phyloP scores from a whole-genome alignment of 73 alveolate genomes.

The Paramecium caudatum region DNA sequence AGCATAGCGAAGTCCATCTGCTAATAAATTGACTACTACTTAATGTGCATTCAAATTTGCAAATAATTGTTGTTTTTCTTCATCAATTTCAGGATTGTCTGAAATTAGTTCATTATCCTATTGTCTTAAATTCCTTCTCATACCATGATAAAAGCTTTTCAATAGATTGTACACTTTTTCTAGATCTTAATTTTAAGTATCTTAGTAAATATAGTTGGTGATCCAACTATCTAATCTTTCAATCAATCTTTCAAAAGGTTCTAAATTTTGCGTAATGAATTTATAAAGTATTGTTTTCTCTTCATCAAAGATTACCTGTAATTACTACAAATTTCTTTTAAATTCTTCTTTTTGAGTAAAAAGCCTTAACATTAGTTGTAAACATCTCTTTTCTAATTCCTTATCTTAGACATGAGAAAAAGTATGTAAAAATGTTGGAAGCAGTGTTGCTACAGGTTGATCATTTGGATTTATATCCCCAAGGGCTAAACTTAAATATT shows the following conservation, averaged over 20 bases:
- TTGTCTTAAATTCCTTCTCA: slow-evolving; percentile 12
- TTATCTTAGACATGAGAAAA: slow-evolving; percentile 67
- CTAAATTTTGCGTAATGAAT: slow-evolving; percentile 19
- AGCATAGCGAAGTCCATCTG: slow-evolving; percentile 49
- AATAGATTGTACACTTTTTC: background rate
- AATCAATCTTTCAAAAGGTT: background rate
- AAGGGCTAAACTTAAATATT: slow-evolving; percentile 43
- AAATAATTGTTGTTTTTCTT: slow-evolving; percentile 66
- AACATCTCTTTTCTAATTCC: slow-evolving; percentile 69
- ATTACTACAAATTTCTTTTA: slow-evolving; percentile 1
- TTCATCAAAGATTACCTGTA: slow-evolving; percentile 69
- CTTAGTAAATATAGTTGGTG: background rate
- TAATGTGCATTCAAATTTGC: slow-evolving; percentile 57
- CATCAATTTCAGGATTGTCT: slow-evolving; percentile 40
- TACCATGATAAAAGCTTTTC: slow-evolving; percentile 59
- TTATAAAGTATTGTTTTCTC: slow-evolving; percentile 53
- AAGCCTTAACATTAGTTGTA: slow-evolving; percentile 47
- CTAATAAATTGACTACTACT: slow-evolving; percentile 38
- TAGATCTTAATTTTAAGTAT: background rate
- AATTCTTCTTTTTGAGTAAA: slow-evolving; percentile 73
- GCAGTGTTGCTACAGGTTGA: slow-evolving; percentile 18
- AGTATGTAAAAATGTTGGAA: slow-evolving; percentile 64
- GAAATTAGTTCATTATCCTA: slow-evolving; percentile 47
- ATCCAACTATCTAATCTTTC: slow-evolving; percentile 72
- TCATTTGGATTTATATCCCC: slow-evolving; percentile 62